Conservation (phyloP, 2,329 filamentous ascomycete genomes). For the Aspergillus awamori region DNA sequence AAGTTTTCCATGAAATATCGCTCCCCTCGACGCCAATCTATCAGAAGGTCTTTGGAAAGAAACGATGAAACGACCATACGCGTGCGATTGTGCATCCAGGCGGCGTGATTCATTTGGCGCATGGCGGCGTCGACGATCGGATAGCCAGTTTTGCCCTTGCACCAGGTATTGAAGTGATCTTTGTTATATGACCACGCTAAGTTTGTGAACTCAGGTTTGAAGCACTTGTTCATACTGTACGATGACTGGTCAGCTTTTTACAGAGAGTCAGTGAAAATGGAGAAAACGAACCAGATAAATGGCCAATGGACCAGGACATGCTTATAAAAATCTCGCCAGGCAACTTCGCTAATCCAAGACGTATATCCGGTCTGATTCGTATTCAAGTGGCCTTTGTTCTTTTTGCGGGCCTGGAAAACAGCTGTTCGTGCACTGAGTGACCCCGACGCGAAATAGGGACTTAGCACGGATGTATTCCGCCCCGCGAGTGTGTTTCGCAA, state of each 20-base stretch:
- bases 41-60: conserved; percentile 74
- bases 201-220: conserved; percentile 82
- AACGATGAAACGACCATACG: conserved; percentile 85
- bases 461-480: conserved; percentile 68
- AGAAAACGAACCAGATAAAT: conserved; percentile 53
- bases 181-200: conserved; percentile 79
- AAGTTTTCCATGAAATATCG: conserved; percentile 79
- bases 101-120: conserved; percentile 70
- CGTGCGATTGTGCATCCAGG: conserved; percentile 83
- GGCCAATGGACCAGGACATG: conserved; percentile 86
- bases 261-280: too few relatives aligned
- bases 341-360: conserved; percentile 79
- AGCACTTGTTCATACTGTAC: conserved; percentile 69
- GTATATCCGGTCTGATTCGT: conserved; percentile 67
- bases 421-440: conserved; percentile 69
- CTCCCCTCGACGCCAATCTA: conserved; percentile 85
- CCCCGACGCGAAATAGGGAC: conserved; percentile 72
- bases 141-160: conserved; percentile 72
- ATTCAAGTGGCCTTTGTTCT: conserved; percentile 66
- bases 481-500: conserved; percentile 67
- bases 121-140: conserved; percentile 86
- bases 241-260: neutral
- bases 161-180: conserved; percentile 73
- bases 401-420: conserved; percentile 63
- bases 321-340: conserved; percentile 87